Evolutionary conservation across 2,329 filamentous ascomycete species (phyloP).

Genomic region (Mycosphaerelloides madeirae): DNA sequence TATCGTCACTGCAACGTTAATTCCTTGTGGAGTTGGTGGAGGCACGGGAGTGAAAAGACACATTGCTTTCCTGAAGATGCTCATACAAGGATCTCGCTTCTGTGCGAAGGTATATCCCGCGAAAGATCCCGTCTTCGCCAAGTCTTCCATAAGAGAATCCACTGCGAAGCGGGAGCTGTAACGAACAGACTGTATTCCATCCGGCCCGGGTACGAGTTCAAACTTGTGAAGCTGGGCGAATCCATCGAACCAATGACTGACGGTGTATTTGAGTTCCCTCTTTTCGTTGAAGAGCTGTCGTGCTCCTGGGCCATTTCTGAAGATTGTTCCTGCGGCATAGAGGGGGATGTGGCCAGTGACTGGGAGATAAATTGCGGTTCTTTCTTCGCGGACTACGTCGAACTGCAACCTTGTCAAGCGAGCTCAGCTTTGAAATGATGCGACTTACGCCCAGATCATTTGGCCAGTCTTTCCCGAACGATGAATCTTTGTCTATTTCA

Average conservation of each 20-base stretch:
- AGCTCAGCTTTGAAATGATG: not conserved
- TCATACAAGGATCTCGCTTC: constrained; percentile 67
- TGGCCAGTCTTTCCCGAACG: not conserved
- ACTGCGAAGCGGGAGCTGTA: constrained; percentile 69
- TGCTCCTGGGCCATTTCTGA: constrained; percentile 67
- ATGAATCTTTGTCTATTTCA: not conserved
- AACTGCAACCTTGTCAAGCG: constrained; percentile 1
- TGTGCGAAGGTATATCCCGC: constrained; percentile 63
- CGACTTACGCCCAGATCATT: not conserved
- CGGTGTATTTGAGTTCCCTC: constrained; percentile 49
- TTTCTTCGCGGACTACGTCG: constrained; percentile 4
- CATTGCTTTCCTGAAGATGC: constrained; percentile 68
- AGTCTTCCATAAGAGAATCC: constrained; percentile 57
- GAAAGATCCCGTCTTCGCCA: constrained; percentile 56
- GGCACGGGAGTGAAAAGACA: constrained; percentile 59
- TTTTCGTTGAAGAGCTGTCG: constrained; percentile 28
- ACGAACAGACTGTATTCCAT: constrained; percentile 44
- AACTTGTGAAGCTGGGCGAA: constrained; percentile 69
- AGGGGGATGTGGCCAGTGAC: constrained; percentile 63
- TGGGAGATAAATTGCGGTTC: constrained; percentile 47
- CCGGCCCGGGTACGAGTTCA: constrained; percentile 51
- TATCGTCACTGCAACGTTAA: constrained; percentile 56
- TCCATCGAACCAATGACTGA: constrained; percentile 78
- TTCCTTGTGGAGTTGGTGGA: constrained; percentile 21
- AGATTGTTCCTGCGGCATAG: constrained; percentile 67